Base-by-base conservation (phyloP, 2,329 filamentous ascomycete genomes). In the Trichoderma sp. region DNA sequence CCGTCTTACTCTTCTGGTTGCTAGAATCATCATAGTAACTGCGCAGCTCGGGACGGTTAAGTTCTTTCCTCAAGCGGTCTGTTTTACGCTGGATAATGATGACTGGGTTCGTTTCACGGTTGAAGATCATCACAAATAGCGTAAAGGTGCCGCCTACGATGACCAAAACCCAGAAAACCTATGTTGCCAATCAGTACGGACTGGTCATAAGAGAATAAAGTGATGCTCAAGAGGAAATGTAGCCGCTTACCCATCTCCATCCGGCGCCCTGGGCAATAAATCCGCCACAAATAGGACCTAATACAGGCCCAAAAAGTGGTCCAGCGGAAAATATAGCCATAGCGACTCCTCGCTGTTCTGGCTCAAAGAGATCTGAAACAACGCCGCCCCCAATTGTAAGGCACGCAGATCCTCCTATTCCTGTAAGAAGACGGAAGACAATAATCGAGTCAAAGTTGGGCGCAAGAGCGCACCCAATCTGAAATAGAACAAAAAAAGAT, bases 381-480 rank as follows among this genome's bases (percentile, higher is more conserved):
- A 90, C 85, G 8, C 86, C 89, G 2, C 88, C 89, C 29, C 88
- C 89, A 24, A 91, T 82, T 65, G 91, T 87, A 82, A 90, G 83
- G 56, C 86, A 87, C 1, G 86, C 88, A 1, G 86, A 88, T 1
- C 90, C 91, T 5, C 90, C 89, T 3, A 93, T 81, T 0, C 91
- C 92, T 4, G 88, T 88, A 62, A 91, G 82, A 79, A 91, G 90
- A 14, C 89, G 86, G 79, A 91, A 93, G 2, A 87, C 86, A 35
- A 93, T 88, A 63, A 93, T 86, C 53, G 88, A 83, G 21, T 81
- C 81, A 66, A 93, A 84, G 6, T 81, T 83, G 1, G 89, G 88
- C 0, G 91, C 86, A 4, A 93, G 84, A 1, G 91, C 93, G 75
- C 91, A 93, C 0, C 90, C 92, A 77, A 94, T 87, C 63, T 89